Evolutionary conservation across 2,329 filamentous ascomycete species (phyloP), one percentile per base, ranked within the genome.

Genomic region (Trichoderma breve): DNA sequence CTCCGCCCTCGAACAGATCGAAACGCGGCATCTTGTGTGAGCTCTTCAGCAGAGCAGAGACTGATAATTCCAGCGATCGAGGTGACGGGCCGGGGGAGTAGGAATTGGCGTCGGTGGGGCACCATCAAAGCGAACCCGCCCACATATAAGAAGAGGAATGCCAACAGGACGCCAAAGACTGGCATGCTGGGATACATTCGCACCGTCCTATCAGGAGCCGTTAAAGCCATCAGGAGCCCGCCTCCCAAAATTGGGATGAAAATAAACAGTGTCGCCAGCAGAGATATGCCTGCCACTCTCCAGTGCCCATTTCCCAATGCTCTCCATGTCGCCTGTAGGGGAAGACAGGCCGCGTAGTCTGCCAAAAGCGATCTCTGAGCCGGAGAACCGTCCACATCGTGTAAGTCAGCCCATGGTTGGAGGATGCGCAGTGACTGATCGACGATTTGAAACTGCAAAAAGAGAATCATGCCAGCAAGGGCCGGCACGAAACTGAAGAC

Each of bases 401-500:
- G 76, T 53, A 95, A 85, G 71, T 90, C 87, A 6, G 87, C 89
- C 88, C 91, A 94, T 0, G 92, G 92, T 75, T 90, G 87, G 3
- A 94, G 85, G 36, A 90, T 84, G 68, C 92, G 89, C 72, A 93
- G 79, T 2, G 87, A 84, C 77, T 89, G 85, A 77, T 94, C 92
- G 71, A 94, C 81, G 36, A 88, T 86, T 73, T 92, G 88, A 79
- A 93, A 90, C 65, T 87, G 80, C 60, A 94, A 86, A 79, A 91
- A 92, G 63, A 93, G 82, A 18, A 92, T 75, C 77, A 90, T 88
- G 5, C 90, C 93, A 32, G 94, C 78, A 0, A 92, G 76, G 3
- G 91, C 88, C 0, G 93, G 92, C 26, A 95, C 71, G 80, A 95
- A 94, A 73, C 88, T 90, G 84, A 94, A 98, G 65, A 97, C 83